Evolutionary conservation across 345 rosid species (phyloP), one percentile per base, ranked within the genome.

Genomic region (Rhizophora mangle): DNA sequence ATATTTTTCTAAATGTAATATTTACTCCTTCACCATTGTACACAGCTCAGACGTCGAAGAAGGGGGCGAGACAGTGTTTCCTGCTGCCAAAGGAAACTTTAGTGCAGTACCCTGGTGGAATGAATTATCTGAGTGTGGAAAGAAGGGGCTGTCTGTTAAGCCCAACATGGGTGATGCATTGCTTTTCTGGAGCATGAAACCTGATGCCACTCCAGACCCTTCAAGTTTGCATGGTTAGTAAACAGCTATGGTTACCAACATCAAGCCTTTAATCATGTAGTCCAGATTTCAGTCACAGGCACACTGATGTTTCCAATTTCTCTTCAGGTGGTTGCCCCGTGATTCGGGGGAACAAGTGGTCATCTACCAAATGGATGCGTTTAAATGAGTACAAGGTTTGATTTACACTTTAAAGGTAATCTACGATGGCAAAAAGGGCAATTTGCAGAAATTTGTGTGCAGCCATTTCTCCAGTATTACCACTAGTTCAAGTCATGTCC

Each of bases 171-270:
- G 99, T 43, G 98, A 95, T 83, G 99, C 98, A 29, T 81, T 95
- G 74, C 96, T 95, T 80, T 92, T 95, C 84, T 95, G 96, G 98
- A 90, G 97, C 84, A 86, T 90, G 98, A 88, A 78, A 56, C 99
- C 98, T 68, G 99, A 95, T 79, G 98, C 86, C 30, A 15, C 83
- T 63, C 82, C 79, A 60, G 98, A 88, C 75, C 82, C 88, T 73
- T 87, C 92, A 65, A 95, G 98, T 78, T 80, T 95, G 72, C 99
- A 92, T 71, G 98, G 99, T 95, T 77, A 81, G 93, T 81, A 43
- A 43, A 43, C 49, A 43, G 16, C 31, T 53, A 4, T 51, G 29
- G 22, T 43, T 61, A 49, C 39, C 59, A n/a, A 55, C 54, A 3
- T 34, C 6, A 10, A 6, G 7, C 34, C 2, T 59, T 6, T 21